Percentiles rank a stretch among this genome's conserved stretches.
These are phyloP conservation scores for Fusarium sp. DNA, from an alignment of 2,329 filamentous ascomycete species.

Conservation along the genomic window DNA sequence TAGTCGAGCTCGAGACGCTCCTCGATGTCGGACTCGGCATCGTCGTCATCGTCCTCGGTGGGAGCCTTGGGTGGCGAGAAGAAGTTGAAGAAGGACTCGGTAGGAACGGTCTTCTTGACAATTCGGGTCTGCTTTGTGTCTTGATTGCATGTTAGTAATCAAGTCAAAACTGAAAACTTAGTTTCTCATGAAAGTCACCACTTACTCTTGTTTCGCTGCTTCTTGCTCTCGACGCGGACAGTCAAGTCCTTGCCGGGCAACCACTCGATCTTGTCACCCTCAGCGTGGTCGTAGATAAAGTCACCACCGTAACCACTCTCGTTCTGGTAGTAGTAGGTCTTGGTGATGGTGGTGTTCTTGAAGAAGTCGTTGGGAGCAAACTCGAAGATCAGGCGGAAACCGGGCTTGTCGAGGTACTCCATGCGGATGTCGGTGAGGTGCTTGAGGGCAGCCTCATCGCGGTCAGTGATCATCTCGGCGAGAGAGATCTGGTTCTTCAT, in stretches of 20 bases:
- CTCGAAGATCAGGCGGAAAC: slow-evolving; percentile 98
- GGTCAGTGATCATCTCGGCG: slow-evolving; percentile 98
- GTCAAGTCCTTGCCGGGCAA: slow-evolving; percentile 94
- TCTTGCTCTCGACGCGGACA: slow-evolving; percentile 97
- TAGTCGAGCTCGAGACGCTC: slow-evolving; percentile 98
- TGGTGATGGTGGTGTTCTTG: slow-evolving; percentile 96
- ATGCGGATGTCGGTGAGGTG: slow-evolving; percentile 93
- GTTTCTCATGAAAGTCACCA: not conserved
- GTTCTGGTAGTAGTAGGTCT: slow-evolving; percentile 99
- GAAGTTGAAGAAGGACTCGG: slow-evolving; percentile 99
- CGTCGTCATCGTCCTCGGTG: slow-evolving; percentile 77
- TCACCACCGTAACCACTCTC: slow-evolving; percentile 99
- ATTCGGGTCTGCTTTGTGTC: slow-evolving; percentile 99
- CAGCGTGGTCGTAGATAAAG: slow-evolving; percentile 99
- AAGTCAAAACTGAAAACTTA: not conserved
- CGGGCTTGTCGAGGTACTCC: slow-evolving; percentile 98
- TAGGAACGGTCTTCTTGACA: slow-evolving; percentile 98
- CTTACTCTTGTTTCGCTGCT: slow-evolving; percentile 99
- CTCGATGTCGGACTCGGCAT: slow-evolving; percentile 91
- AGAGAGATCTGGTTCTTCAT: slow-evolving; percentile 99
- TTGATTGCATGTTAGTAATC: slow-evolving; percentile 57
- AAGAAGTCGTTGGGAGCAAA: slow-evolving; percentile 97
- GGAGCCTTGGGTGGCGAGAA: slow-evolving; percentile 95
- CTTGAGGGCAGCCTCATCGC: slow-evolving; percentile 94
- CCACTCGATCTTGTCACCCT: slow-evolving; percentile 99